These are phyloP conservation scores for Wickerhamiella vanderwaltii DNA, from an alignment of 805 yeast species.

Conservation along the genomic window DNA sequence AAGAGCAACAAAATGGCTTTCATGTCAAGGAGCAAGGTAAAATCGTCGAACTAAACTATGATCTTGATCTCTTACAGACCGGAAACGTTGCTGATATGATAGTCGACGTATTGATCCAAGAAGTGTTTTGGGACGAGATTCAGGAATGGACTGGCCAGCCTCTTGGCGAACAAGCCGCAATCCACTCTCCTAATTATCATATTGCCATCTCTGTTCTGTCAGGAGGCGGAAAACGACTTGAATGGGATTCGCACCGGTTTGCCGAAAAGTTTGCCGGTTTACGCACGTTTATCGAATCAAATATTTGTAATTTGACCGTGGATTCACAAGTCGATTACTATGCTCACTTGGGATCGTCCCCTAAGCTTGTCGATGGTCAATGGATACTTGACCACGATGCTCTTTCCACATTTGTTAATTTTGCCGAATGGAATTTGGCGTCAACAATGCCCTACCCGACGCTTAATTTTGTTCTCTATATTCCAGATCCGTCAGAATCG, in stretches of 20 bases:
- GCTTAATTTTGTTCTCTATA: slow-evolving; percentile 57
- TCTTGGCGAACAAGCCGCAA: slow-evolving; percentile 31
- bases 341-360: slow-evolving; percentile 33
- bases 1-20: slow-evolving; percentile 32
- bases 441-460: slow-evolving; percentile 48
- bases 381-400: slow-evolving; percentile 36
- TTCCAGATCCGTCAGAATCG: slow-evolving; percentile 39
- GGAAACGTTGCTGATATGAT: slow-evolving; percentile 55
- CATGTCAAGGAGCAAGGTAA: slow-evolving; percentile 32
- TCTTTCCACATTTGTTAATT: slow-evolving; percentile 66
- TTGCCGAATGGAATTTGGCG: slow-evolving; percentile 70
- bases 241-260: slow-evolving; percentile 61
- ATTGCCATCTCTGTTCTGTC: slow-evolving; percentile 62
- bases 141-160: slow-evolving; percentile 22
- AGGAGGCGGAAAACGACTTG: slow-evolving; percentile 44
- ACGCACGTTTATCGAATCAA: slow-evolving; percentile 36
- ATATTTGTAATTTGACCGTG: slow-evolving; percentile 57
- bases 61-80: slow-evolving; percentile 35
- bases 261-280: slow-evolving; percentile 45
- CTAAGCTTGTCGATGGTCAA: slow-evolving; percentile 11
- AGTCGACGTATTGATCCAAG: slow-evolving; percentile 40
- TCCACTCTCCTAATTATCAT: slow-evolving; percentile 56
- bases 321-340: slow-evolving; percentile 71
- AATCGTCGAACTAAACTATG: slow-evolving; percentile 33
- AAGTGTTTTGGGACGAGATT: slow-evolving; percentile 35